Evolutionary conservation across 768 basidiomycete genomes (phyloP), one percentile per base, ranked within the genome.

Genomic region (Leccinum subtestaceum): DNA sequence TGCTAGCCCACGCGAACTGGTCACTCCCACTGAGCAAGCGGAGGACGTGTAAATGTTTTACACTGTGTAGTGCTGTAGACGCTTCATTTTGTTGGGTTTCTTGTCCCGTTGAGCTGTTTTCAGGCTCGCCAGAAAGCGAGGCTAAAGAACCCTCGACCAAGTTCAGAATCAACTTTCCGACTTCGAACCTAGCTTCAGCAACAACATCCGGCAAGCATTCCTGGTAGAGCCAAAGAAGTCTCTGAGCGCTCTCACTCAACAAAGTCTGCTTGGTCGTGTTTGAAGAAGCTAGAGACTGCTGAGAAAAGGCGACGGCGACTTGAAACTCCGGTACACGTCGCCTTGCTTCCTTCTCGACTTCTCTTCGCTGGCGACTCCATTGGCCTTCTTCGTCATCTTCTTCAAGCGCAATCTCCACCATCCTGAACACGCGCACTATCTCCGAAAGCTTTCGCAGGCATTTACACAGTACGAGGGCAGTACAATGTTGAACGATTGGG

Each of bases 181-280:
- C 84, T 70, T 98, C 95, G 65, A 95, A 98, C 52, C 86, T 79
- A 27, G 85, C 85, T 70, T 95, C 93, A 0, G 85, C 83, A 4
- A 91, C 87, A 1, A 93, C 74, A 1, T 80, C 76, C 0, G 93
- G 91, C 29, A 95, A 72, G 59, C 84, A 86, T 23, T 79, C 79
- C 64, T 96, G 91, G 69, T 97, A 98, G 52, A 95, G 78, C 83
- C 88, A 90, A 60, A 97, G 75, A 45, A 98, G 72, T 27, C 94
- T 74, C 63, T 94, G 85, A 1, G 94, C 85, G 52, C 83, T 81
- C 74, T 98, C 95, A 0, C 87, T 82, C 29, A 97, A 74, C 61
- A 98, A 71, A 0, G 85, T 84, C 0, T 72, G 74, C 70, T 77
- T 83, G 56, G 75, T 78, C n/a, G 71, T 63, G 43, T 75, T 75